phyloP scores from a whole-genome alignment of 2,329 filamentous ascomycete species.

The Lasiodiplodia citricola region DNA sequence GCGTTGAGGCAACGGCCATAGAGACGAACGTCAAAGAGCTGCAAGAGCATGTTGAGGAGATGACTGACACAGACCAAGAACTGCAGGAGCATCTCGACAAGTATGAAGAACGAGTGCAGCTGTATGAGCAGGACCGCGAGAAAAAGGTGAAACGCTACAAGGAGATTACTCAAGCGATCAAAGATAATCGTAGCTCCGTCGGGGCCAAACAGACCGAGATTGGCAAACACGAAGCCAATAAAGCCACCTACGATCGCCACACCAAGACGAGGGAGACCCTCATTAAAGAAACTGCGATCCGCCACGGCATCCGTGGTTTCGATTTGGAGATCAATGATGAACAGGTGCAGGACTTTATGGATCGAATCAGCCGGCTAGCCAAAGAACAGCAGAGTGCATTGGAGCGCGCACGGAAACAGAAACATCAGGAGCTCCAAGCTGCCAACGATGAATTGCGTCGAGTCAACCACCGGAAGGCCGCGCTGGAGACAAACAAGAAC shows the following conservation, averaged over 20 bases:
- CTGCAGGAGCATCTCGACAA: slow-evolving; percentile 74
- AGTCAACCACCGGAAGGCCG: slow-evolving; percentile 75
- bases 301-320: slow-evolving; percentile 82
- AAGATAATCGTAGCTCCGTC: slow-evolving; percentile 49
- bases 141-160: slow-evolving; percentile 68
- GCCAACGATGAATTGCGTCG: slow-evolving; percentile 75
- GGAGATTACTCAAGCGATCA: slow-evolving; percentile 62
- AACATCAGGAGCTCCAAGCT: slow-evolving; percentile 73
- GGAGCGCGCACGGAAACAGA: slow-evolving; percentile 74
- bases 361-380: slow-evolving; percentile 74
- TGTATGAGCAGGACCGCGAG: slow-evolving; percentile 68
- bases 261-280: slow-evolving; percentile 72
- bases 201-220: slow-evolving; percentile 63
- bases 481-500: slow-evolving; percentile 74
- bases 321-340: slow-evolving; percentile 73
- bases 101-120: slow-evolving; percentile 75
- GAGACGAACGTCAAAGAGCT: slow-evolving; percentile 74
- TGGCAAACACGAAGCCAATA: slow-evolving; percentile 83
- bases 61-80: slow-evolving; percentile 78
- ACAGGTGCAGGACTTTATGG: slow-evolving; percentile 77
- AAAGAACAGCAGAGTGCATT: slow-evolving; percentile 80
- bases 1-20: slow-evolving; percentile 72
- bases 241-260: slow-evolving; percentile 84
- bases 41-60: slow-evolving; percentile 73
- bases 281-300: slow-evolving; percentile 76